These are phyloP conservation scores for Pichia rugopelliculosa DNA, from an alignment of 805 yeast species.

Conservation along the genomic window DNA sequence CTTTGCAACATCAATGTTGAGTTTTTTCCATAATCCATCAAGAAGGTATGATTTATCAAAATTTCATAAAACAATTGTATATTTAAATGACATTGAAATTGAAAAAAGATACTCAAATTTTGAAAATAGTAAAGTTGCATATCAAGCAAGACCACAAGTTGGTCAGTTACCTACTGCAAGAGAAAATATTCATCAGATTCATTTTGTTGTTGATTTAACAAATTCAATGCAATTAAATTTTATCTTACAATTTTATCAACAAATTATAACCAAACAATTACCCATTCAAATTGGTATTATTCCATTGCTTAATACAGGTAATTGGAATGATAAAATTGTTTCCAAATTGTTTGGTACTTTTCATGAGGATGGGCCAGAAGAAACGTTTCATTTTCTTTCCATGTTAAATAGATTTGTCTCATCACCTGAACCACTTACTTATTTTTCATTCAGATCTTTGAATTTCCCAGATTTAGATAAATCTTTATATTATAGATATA, in stretches of 20 bases:
- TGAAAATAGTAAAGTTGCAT: slow-evolving; percentile 38
- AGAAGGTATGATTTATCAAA: slow-evolving; percentile 21
- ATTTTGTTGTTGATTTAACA: slow-evolving; percentile 60
- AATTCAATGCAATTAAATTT: slow-evolving; percentile 44
- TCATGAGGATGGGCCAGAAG: slow-evolving; percentile 15
- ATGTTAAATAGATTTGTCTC: slow-evolving; percentile 13
- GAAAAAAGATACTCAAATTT: slow-evolving; percentile 49
- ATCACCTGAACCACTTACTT: slow-evolving; percentile 9
- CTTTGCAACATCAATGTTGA: slow-evolving; percentile 27
- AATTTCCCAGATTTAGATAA: slow-evolving; percentile 9
- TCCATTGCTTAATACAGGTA: slow-evolving; percentile 40
- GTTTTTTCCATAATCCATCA: slow-evolving; percentile 7
- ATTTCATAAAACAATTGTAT: slow-evolving; percentile 39
- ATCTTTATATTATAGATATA: slow-evolving; percentile 8
- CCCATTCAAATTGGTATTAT: slow-evolving; percentile 80
- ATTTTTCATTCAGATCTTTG: slow-evolving; percentile 10
- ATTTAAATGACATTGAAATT: slow-evolving; percentile 67
- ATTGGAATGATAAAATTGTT: slow-evolving; percentile 19
- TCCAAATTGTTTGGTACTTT: slow-evolving; percentile 20
- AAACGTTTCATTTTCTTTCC: slow-evolving; percentile 20
- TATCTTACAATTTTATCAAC: slow-evolving; percentile 41
- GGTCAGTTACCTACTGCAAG: slow-evolving; percentile 63
- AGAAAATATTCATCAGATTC: slow-evolving; percentile 69
- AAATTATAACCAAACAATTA: slow-evolving; percentile 47
- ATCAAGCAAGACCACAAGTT: slow-evolving; percentile 35